Conservation (phyloP, 2,329 filamentous ascomycete species). For the Aureobasidium sp. region DNA sequence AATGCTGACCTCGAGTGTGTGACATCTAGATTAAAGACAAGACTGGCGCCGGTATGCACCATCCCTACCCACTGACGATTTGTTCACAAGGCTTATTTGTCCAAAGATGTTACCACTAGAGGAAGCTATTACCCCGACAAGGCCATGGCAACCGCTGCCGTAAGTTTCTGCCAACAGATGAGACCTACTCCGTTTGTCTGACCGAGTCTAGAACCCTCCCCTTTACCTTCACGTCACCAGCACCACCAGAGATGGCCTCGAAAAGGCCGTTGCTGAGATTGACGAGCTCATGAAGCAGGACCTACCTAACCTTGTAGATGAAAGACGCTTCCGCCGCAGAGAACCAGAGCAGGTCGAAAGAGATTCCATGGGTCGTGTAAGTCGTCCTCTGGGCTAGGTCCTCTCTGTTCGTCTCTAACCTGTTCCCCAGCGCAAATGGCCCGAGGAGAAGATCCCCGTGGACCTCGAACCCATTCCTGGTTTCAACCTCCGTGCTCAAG, state of each 20-base stretch:
- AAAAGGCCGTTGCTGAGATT: slow-evolving; percentile 77
- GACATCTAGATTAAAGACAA: slow-evolving; percentile 98
- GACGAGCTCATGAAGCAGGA: slow-evolving; percentile 95
- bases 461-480: slow-evolving; percentile 82
- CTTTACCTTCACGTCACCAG: slow-evolving; percentile 94
- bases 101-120: slow-evolving; percentile 94
- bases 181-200: background rate
- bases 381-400: slow-evolving; percentile 20
- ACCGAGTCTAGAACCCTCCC: slow-evolving; percentile 63
- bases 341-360: slow-evolving; percentile 75
- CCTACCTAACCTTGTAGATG: slow-evolving; percentile 87
- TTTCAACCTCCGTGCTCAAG: slow-evolving; percentile 92
- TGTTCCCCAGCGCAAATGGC: slow-evolving; percentile 80
- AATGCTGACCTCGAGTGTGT: slow-evolving; percentile 87
- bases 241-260: slow-evolving; percentile 82
- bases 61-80: slow-evolving; percentile 35
- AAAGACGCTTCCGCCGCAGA: slow-evolving; percentile 78
- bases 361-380: slow-evolving; percentile 81
- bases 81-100: slow-evolving; percentile 52
- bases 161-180: slow-evolving; percentile 42
- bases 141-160: slow-evolving; percentile 87
- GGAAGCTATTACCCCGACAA: slow-evolving; percentile 97
- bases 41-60: slow-evolving; percentile 96
- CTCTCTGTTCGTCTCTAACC: background rate
- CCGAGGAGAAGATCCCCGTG: slow-evolving; percentile 89